Evolutionary conservation across 768 basidiomycete genomes (phyloP), one percentile per base, ranked within the genome.

Genomic region (Tylopilus sp.): DNA sequence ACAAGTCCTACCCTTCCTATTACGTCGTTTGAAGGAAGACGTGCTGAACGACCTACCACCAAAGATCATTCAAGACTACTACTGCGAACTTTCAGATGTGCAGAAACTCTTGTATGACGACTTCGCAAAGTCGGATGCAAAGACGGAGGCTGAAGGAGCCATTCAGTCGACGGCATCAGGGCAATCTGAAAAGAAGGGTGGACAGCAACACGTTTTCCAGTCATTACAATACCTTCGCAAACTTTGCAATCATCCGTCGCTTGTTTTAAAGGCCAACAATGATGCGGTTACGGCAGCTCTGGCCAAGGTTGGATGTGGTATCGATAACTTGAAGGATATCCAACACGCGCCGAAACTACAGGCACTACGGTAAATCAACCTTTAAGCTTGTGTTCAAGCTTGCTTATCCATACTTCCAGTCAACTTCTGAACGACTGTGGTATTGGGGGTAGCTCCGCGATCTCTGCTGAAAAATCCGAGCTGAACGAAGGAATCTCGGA

Each of bases 51-150:
- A 99, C 66, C 76, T 99, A 3, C 97, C 97, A 2, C 97, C 97
- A 4, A 98, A 99, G 75, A 99, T 99, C 70, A 98, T 99, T 52
- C 97, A 99, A 70, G 97, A 99, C 68, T 98, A 98, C 69, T 95
- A 98, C 65, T 98, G 95, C 76, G 96, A 98, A 66, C 80, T 99
- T 4, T 98, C 96, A 0, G 90, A 93, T 0, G 72, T 98, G 19
- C 97, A 99, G 73, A 94, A 93, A 68, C 78, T 84, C 55, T 80
- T 99, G 17, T 99, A 98, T 66, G 97, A 98, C 65, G 89, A 96
- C 63, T 98, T 95, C 67, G 83, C 88, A 2, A 84, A 82, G 63
- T 92, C 93, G 6, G 83, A 83, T 53, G 90, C 87, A 28, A 79
- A 77, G 54, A 62, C 74, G 33, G 78, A 82, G 37, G 87, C 78